Percentiles rank a stretch among this genome's conserved stretches.
These are phyloP conservation scores for Vitis rotundifolia DNA, from an alignment of 164 flowering plant genomes.

Conservation along the genomic window DNA sequence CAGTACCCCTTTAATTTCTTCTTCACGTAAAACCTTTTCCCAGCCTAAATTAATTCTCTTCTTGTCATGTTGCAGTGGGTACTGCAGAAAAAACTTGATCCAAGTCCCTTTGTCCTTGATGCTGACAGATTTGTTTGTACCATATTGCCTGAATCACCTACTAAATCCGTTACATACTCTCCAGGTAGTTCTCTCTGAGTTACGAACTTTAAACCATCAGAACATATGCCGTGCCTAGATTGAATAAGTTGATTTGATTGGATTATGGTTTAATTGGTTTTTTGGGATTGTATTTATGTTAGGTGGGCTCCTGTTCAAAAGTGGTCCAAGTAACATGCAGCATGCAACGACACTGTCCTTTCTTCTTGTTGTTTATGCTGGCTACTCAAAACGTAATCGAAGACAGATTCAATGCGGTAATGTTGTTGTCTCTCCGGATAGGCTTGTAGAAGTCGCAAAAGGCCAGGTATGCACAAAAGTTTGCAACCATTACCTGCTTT, in stretches of 20 bases:
- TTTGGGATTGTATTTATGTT: not conserved
- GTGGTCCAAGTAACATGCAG: slow-evolving; percentile 57
- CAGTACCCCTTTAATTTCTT: no score
- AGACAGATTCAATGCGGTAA: slow-evolving; percentile 34
- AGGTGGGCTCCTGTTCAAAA: slow-evolving; percentile 63
- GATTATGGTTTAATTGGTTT: not conserved
- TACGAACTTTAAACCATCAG: no score
- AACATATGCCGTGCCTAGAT: not conserved
- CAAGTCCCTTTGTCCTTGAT: no score
- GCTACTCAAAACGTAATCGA: slow-evolving; percentile 13
- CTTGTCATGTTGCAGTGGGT: no score
- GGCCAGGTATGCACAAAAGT: slow-evolving; percentile 30
- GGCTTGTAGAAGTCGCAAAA: slow-evolving; percentile 37
- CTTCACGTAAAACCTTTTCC: no score
- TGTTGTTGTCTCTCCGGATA: slow-evolving; percentile 19
- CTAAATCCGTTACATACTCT: slow-evolving; percentile 37
- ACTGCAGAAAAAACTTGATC: no score
- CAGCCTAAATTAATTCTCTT: no score
- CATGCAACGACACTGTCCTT: slow-evolving; percentile 53
- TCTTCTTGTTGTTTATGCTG: slow-evolving; percentile 44
- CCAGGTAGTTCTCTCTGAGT: slow-evolving; percentile 36
- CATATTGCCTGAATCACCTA: no score
- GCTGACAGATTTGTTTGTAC: no score
- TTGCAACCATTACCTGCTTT: no score
- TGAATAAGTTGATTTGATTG: not conserved